Percentiles rank a stretch among this genome's conserved stretches.
Evolutionary conservation across 495 filamentous ascomycete genomes (phyloP).

Genomic region (Aspergillus conjunctus): DNA sequence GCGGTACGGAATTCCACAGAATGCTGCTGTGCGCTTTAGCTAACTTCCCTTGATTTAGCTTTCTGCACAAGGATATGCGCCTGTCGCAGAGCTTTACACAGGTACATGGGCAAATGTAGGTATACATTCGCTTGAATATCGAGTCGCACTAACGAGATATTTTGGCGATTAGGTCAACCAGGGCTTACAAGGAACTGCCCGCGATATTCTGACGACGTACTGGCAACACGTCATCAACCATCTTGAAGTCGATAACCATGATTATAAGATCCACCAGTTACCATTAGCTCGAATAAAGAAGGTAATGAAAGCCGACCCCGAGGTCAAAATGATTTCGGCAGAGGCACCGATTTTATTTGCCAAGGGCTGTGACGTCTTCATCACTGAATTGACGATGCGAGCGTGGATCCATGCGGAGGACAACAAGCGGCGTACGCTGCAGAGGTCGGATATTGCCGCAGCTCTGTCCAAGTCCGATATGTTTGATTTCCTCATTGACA

Average conservation of each 20-base stretch:
- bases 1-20: conserved; percentile 57
- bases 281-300: conserved; percentile 98
- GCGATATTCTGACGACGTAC: conserved; percentile 96
- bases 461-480: conserved; percentile 97
- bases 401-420: conserved; percentile 99
- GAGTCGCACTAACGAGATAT: conserved; percentile 21
- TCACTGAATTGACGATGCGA: conserved; percentile 98
- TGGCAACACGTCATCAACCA: conserved; percentile 98
- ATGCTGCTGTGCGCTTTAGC: conserved; percentile 8
- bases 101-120: conserved; percentile 94
- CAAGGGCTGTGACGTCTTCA: conserved; percentile 99
- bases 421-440: conserved; percentile 94
- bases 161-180: conserved; percentile 72
- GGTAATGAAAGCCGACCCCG: conserved; percentile 99
- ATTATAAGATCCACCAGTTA: conserved; percentile 96
- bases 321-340: conserved; percentile 99
- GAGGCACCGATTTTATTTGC: conserved; percentile 98
- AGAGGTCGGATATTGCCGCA: conserved; percentile 93
- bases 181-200: conserved; percentile 88
- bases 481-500: conserved; percentile 99
- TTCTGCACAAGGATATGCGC: conserved; percentile 75
- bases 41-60: conserved; percentile 50
- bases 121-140: conserved; percentile 15
- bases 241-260: conserved; percentile 90
- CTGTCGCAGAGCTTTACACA: conserved; percentile 83